phyloP scores from a whole-genome alignment of 192 early-diverging fungal genomes.

The Coemansia reversa region DNA sequence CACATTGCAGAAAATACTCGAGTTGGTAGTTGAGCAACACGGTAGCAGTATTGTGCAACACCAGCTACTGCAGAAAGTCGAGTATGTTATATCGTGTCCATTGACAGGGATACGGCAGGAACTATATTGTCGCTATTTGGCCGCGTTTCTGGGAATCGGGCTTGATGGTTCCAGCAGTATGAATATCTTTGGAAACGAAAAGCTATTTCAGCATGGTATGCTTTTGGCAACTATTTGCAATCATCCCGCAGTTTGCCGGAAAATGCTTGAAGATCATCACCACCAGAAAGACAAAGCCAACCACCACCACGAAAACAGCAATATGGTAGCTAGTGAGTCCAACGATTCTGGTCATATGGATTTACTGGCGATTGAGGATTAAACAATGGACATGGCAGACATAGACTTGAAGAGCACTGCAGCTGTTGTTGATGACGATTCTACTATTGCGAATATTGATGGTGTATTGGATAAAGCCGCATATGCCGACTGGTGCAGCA shows the following conservation, averaged over 20 bases:
- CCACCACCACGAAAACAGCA: not conserved
- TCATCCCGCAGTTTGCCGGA: slow-evolving; percentile 61
- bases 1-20: slow-evolving; percentile 64
- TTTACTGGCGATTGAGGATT: slow-evolving; percentile 2
- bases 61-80: slow-evolving; percentile 68
- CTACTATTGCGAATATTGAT: not conserved
- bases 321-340: not conserved
- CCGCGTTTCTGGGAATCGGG: slow-evolving; percentile 2
- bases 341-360: not conserved
- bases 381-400: not conserved
- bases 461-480: slow-evolving; percentile 9
- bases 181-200: not conserved
- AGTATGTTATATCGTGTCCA: slow-evolving; percentile 67
- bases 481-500: slow-evolving; percentile 11
- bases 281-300: not conserved
- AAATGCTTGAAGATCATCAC: not conserved
- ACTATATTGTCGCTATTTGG: slow-evolving; percentile 57
- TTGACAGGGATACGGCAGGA: slow-evolving; percentile 58
- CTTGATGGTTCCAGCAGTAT: not conserved
- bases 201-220: slow-evolving; percentile 27
- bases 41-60: slow-evolving; percentile 53
- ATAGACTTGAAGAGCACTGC: not conserved
- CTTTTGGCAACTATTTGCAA: slow-evolving; percentile 59
- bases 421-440: not conserved
- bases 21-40: slow-evolving; percentile 61